These are phyloP conservation scores for Aplosporella prunicola DNA, from an alignment of 2,329 filamentous ascomycete species.

Conservation along the genomic window DNA sequence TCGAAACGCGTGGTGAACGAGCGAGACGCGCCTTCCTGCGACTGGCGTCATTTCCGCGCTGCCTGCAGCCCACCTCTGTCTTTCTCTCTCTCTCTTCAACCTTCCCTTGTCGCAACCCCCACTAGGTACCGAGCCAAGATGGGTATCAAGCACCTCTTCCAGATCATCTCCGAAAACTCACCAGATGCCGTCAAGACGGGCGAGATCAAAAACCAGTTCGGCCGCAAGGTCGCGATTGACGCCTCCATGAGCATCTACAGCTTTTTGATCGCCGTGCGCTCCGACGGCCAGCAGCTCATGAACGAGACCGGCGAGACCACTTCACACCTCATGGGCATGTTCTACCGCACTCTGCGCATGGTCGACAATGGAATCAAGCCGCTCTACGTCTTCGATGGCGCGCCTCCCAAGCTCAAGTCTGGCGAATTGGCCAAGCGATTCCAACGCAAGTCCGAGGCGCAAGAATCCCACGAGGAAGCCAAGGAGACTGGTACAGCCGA, in stretches of 20 bases:
- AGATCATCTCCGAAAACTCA: constrained; percentile 61
- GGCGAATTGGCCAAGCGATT: constrained; percentile 94
- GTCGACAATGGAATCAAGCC: constrained; percentile 99
- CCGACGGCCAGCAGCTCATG: constrained; percentile 91
- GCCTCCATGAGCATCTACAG: constrained; percentile 98
- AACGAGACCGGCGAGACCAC: constrained; percentile 93
- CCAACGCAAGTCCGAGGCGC: constrained; percentile 87
- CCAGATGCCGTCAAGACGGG: constrained; percentile 93
- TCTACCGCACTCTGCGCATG: constrained; percentile 96
- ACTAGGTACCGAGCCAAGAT: constrained; percentile 18
- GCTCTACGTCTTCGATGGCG: constrained; percentile 94
- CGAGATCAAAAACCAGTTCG: constrained; percentile 98
- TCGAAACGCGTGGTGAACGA: constrained; percentile 5
- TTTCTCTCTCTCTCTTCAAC: no score
- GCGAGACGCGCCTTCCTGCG: constrained; percentile 7
- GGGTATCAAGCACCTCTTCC: constrained; percentile 37
- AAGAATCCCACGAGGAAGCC: constrained; percentile 82
- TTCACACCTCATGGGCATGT: constrained; percentile 98
- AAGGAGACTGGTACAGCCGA: constrained; percentile 95
- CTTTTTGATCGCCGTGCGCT: constrained; percentile 94
- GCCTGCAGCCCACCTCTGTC: no score
- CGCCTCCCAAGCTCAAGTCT: constrained; percentile 93
- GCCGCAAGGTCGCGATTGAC: constrained; percentile 88
- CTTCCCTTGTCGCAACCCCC: no score
- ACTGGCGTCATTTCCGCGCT: constrained; percentile 2